Percentiles rank a stretch among this genome's conserved stretches.
phyloP scores from a whole-genome alignment of 2,329 filamentous ascomycete genomes.

The Cercospora brassicicola region DNA sequence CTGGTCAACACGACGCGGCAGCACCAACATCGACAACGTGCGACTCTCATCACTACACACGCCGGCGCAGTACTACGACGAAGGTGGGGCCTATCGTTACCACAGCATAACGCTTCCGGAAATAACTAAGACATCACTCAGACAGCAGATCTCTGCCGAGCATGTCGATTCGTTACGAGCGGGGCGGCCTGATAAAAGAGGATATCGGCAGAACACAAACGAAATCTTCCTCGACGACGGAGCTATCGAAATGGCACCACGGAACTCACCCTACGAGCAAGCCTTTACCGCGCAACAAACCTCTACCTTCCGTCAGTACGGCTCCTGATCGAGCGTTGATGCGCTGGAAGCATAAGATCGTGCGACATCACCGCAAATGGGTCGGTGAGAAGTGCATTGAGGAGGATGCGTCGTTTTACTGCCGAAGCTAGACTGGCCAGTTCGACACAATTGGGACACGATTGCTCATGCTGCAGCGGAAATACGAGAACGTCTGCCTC shows the following conservation, averaged over 20 bases:
- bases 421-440: background rate
- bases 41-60: slow-evolving; percentile 8
- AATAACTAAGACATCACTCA: background rate
- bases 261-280: background rate
- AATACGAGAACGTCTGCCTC: background rate
- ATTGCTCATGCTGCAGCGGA: background rate
- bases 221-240: background rate
- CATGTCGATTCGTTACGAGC: background rate
- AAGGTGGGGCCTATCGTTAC: background rate
- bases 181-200: background rate
- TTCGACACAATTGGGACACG: background rate
- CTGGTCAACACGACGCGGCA: background rate
- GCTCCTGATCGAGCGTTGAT: slow-evolving; percentile 6
- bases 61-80: background rate
- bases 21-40: slow-evolving; percentile 3
- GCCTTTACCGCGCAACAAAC: slow-evolving; percentile 3
- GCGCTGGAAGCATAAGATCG: slow-evolving; percentile 7
- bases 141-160: slow-evolving; percentile 1
- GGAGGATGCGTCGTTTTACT: background rate
- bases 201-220: background rate
- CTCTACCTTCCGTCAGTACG: slow-evolving; percentile 2
- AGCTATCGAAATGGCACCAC: background rate
- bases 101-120: background rate
- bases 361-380: slow-evolving; percentile 6
- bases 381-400: background rate